Evolutionary conservation across 106 monocot species (phyloP).

Genomic region (Allium cepa): DNA sequence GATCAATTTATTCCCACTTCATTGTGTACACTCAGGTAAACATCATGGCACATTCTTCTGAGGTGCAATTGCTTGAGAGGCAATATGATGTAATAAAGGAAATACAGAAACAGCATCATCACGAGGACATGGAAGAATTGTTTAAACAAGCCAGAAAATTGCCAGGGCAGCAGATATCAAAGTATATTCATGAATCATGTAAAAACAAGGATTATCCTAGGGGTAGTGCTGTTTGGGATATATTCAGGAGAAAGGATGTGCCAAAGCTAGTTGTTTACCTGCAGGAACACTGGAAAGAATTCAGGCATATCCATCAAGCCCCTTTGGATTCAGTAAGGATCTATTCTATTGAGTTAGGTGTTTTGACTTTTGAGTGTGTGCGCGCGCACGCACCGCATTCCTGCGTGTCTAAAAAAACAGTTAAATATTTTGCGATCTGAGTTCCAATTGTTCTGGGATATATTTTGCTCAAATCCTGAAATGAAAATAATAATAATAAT

Average conservation of each 20-base stretch:
- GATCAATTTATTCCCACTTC: neutral
- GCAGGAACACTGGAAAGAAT: constrained; percentile 30
- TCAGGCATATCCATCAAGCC: constrained; percentile 26
- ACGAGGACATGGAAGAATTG: constrained; percentile 24
- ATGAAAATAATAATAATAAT: no score
- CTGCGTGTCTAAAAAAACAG: no score
- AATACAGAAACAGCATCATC: constrained; percentile 20
- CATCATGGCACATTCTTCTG: constrained; percentile 21
- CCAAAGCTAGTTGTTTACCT: constrained; percentile 30
- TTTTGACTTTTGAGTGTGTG: neutral
- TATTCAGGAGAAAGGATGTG: constrained; percentile 43
- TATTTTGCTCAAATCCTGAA: no score
- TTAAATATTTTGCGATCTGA: no score
- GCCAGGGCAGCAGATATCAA: neutral
- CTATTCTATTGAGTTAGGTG: neutral
- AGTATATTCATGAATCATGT: neutral
- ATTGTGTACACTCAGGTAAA: constrained; percentile 19
- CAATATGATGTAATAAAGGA: constrained; percentile 16
- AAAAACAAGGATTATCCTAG: neutral
- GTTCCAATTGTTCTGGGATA: no score
- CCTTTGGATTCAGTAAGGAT: constrained; percentile 30
- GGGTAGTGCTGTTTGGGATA: constrained; percentile 49
- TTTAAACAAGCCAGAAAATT: constrained; percentile 1
- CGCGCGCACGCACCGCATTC: neutral
- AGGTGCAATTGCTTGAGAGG: constrained; percentile 23